A percentile compares a stretch with the other conserved stretches of the same genome.
These are phyloP conservation scores for Saccharomyces hybrid DNA, from an alignment of 1,139 yeast genomes.

Conservation along the genomic window DNA sequence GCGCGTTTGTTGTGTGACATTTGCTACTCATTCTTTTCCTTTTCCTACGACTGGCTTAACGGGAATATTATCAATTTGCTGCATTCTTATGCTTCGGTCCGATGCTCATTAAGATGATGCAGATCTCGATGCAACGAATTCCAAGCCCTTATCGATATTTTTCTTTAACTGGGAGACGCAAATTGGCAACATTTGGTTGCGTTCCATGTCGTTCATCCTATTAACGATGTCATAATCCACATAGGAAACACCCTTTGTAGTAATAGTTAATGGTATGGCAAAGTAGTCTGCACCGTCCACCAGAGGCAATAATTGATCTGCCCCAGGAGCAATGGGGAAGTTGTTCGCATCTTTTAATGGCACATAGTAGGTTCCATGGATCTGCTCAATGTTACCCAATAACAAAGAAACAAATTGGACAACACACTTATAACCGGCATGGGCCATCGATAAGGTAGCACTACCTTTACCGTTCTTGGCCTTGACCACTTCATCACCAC, in stretches of 20 bases:
- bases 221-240: constrained; percentile 47
- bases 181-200: constrained; percentile 19
- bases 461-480: constrained; percentile 95
- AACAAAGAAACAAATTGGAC: constrained; percentile 53
- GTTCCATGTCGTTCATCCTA: constrained; percentile 48
- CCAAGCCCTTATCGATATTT: constrained; percentile 17
- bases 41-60: not conserved
- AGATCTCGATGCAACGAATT: constrained; percentile 5
- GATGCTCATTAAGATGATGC: not conserved
- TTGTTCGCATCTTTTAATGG: constrained; percentile 23
- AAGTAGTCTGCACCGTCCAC: constrained; percentile 46
- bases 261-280: constrained; percentile 58
- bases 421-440: constrained; percentile 81
- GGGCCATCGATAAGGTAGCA: constrained; percentile 94
- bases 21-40: not conserved
- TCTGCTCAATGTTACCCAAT: constrained; percentile 13
- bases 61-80: not conserved
- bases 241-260: constrained; percentile 46
- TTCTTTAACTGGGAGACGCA: constrained; percentile 20
- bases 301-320: constrained; percentile 15
- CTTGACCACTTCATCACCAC: constrained; percentile 95
- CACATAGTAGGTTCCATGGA: constrained; percentile 22
- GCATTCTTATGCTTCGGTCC: not conserved
- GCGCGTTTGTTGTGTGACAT: not conserved
- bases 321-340: constrained; percentile 35